Base-by-base conservation (phyloP, 805 yeast genomes). In the Schwanniomyces yamadae region DNA sequence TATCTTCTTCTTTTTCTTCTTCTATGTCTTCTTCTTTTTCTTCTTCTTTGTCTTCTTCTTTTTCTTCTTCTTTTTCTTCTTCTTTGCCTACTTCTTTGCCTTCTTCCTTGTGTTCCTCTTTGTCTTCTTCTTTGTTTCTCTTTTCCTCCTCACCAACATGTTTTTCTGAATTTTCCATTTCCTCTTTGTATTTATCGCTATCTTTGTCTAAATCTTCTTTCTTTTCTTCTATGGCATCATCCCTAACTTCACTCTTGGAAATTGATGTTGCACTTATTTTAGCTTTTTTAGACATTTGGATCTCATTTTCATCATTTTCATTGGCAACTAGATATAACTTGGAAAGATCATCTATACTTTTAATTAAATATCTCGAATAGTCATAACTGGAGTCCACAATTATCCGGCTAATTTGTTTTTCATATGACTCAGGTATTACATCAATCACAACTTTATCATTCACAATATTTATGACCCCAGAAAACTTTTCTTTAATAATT, bases 391-490 rank as follows among this genome's bases (percentile, higher is more conserved):
- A 50, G 5, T 49, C 46, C 7, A 56, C 42, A 1, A 59, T 48
- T 3, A 55, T 46, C 12, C 44, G 39, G 33, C 50, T 55, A 39
- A 61, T 45, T 7, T 34, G 39, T 23, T 33, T 36, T 17, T 50
- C 53, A 40, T 48, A 56, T 25, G 40, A 36, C 10, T 44, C 45
- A 14, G 46, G 36, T 23, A 45, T 41, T n/a, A 48, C 49, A 18
- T 46, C 44, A 8, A 60, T 44, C n/a, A 44, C 41, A n/a, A 60
- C 34, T 16, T 40, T 34, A 16, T 52, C 50, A 5, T 47, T 48
- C 11, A 46, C 39, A 4, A 57, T 38, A 19, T 34, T 24, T 2
- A 59, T 46, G 42, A 59, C 52, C 24, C 53, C 45, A 9, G 45
- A 27, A 32, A 59, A 49, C 7, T 33, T 39, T 13, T 25, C 28